Evolutionary conservation across 2,329 filamentous ascomycete genomes (phyloP), one percentile per base, ranked within the genome.

Genomic region (Neurospora sp.): DNA sequence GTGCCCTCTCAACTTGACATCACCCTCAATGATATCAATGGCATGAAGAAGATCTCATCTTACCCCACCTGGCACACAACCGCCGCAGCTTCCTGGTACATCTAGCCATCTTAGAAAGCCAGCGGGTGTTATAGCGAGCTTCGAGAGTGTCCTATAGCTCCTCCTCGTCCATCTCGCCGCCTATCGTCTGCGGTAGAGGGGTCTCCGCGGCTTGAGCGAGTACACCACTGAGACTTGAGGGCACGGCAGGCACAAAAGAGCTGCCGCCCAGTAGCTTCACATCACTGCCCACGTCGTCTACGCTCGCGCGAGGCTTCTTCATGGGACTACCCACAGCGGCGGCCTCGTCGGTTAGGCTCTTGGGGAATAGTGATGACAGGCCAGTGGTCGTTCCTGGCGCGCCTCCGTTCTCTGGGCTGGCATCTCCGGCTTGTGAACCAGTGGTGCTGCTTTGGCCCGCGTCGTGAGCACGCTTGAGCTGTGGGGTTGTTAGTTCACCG

Each of bases 391-490:
- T 70, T 65, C 41, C 69, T 46, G 67, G 36, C 37, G 28, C 66
- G 33, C 38, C 33, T 6, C 57, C 66, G n/a, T 80, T 80, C 5
- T 82, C 80, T n/a, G 83, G 80, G 1, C 83, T 82, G 73, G 78
- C 74, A 28, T 78, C 77, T 67, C 80, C 83, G 43, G 81, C 78
- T 66, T 82, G 80, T 68, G 81, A 82, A 68, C 71, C 74, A 70
- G 81, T 77, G 73, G 78, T 77, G 76, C 83, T 84, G 23, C 91
- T 83, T 11, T 88, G 89, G 67, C 93, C 92, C 46, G 86, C 87
- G 10, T 92, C 94, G 78, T 93, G 91, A 73, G 91, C 90, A 73
- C 92, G 87, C 83, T 95, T 95, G 72, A 95, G 88, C 92, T 94
- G 76, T 76, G 4, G 17, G n/a, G 6, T 5, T 36, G 71, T 81